Conservation (phyloP, 345 rosid species). For the Lumnitzera littorea region DNA sequence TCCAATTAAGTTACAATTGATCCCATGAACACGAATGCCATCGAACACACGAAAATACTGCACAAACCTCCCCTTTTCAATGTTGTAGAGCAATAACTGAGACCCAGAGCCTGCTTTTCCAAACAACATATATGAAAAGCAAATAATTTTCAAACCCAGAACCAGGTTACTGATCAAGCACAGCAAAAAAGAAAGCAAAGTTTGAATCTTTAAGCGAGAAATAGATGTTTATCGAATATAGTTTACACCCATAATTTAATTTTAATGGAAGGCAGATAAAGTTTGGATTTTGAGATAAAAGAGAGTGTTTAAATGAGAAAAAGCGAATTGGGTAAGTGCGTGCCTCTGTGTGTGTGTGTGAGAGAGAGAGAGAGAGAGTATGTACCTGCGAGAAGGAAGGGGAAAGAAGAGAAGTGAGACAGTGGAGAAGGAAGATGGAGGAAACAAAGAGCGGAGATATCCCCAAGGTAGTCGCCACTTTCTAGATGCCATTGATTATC, state of each 20-base stretch:
- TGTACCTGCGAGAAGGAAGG: slow-evolving; percentile 1
- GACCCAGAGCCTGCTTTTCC: slow-evolving; percentile 67
- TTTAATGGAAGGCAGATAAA: too few relatives aligned
- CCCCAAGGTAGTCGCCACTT: slow-evolving; percentile 69
- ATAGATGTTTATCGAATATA: too few relatives aligned
- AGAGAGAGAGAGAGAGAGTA: background rate
- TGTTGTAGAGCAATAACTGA: slow-evolving; percentile 51
- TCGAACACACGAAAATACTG: slow-evolving; percentile 68
- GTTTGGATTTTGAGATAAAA: too few relatives aligned
- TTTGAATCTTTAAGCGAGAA: too few relatives aligned
- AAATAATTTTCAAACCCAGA: background rate
- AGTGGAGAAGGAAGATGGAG: slow-evolving; percentile 47
- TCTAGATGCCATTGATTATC: slow-evolving; percentile 36
- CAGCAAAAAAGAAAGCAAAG: too few relatives aligned
- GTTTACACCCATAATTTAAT: too few relatives aligned
- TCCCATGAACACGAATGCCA: slow-evolving; percentile 87
- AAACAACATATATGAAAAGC: background rate
- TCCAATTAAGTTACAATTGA: slow-evolving; percentile 24
- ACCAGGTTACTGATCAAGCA: background rate
- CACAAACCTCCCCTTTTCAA: slow-evolving; percentile 38
- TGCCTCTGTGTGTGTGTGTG: too few relatives aligned
- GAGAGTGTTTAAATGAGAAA: too few relatives aligned
- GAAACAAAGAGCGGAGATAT: slow-evolving; percentile 72
- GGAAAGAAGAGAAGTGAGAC: slow-evolving; percentile 35
- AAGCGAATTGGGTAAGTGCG: too few relatives aligned